Evolutionary conservation across 2,329 filamentous ascomycete genomes (phyloP).

Genomic region (Aureobasidium uvarum): DNA sequence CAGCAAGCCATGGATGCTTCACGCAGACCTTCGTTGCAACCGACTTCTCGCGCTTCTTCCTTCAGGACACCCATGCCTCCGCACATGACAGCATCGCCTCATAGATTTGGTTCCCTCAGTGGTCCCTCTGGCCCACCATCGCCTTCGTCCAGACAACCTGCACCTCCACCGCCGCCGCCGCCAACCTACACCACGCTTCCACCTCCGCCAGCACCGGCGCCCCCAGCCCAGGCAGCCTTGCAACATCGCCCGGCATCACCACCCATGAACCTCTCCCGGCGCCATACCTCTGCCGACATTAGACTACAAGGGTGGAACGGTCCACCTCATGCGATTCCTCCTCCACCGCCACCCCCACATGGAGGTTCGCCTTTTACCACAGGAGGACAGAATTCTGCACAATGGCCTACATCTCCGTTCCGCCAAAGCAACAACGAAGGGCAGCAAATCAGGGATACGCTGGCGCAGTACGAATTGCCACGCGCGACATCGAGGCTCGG

Average conservation of each 20-base stretch:
- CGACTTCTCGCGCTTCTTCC: constrained; percentile 61
- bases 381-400: constrained; percentile 55
- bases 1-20: constrained; percentile 67
- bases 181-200: constrained; percentile 45
- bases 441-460: constrained; percentile 61
- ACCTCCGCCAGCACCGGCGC: constrained; percentile 60
- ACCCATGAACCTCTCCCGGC: constrained; percentile 68
- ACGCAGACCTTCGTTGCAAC: constrained; percentile 66
- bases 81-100: constrained; percentile 74
- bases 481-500: constrained; percentile 50
- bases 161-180: constrained; percentile 58
- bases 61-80: constrained; percentile 77
- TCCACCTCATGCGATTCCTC: constrained; percentile 52
- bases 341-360: constrained; percentile 44
- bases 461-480: constrained; percentile 64
- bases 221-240: constrained; percentile 45
- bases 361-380: constrained; percentile 62
- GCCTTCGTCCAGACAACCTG: constrained; percentile 70
- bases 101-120: constrained; percentile 85
- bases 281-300: constrained; percentile 95
- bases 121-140: constrained; percentile 61
- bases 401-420: constrained; percentile 67
- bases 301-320: constrained; percentile 68
- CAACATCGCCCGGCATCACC: constrained; percentile 47
- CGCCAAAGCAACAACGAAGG: constrained; percentile 52